Evolutionary conservation across 208 protist genomes (phyloP).

Genomic region (Acanthamoeba culbertsoni): DNA sequence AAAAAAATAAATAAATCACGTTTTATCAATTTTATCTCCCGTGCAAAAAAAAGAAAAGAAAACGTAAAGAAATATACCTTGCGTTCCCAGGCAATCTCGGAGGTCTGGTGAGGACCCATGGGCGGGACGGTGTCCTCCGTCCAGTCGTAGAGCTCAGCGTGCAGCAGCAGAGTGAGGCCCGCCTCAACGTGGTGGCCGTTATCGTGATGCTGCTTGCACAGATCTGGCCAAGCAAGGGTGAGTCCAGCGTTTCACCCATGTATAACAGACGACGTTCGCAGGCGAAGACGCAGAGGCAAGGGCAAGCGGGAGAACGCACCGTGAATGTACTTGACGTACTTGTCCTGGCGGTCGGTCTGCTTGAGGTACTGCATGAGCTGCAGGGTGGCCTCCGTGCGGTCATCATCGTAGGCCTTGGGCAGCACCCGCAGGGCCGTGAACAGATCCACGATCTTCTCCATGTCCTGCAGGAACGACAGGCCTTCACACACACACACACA

Average conservation of each 20-base stretch:
- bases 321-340: conserved; percentile 78
- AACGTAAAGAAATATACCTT: no score
- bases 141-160: conserved; percentile 73
- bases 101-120: not conserved
- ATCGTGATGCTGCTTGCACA: conserved; percentile 56
- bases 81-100: conserved; percentile 42
- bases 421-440: conserved; percentile 45
- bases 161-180: conserved; percentile 71
- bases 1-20: no score
- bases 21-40: no score
- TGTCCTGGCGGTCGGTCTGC: conserved; percentile 75
- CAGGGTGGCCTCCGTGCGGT: conserved; percentile 70
- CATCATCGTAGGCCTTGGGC: conserved; percentile 73
- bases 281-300: no score
- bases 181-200: conserved; percentile 62
- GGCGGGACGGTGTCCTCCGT: conserved; percentile 45
- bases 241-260: no score
- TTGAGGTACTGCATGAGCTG: conserved; percentile 76
- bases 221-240: not conserved
- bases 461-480: conserved; percentile 34
- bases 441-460: conserved; percentile 49
- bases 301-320: no score
- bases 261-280: no score
- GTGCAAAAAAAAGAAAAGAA: no score
- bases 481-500: not conserved